Percentiles rank a stretch among this genome's conserved stretches.
phyloP scores from a whole-genome alignment of 2,329 filamentous ascomycete species.

The Botryotinia narcissicola region DNA sequence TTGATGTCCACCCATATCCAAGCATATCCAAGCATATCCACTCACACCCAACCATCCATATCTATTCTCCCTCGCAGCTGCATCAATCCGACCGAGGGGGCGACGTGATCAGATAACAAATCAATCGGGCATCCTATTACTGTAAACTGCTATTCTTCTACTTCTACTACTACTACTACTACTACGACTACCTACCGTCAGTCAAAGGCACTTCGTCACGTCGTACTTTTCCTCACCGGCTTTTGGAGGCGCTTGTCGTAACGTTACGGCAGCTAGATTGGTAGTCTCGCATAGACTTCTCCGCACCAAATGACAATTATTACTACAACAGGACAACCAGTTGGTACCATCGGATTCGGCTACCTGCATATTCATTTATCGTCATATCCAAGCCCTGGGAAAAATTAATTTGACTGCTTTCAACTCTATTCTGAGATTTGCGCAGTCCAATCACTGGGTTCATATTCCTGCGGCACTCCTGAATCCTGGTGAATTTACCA shows the following conservation, averaged over 20 bases:
- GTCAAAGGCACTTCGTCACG: background rate
- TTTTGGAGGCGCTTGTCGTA: constrained; percentile 3
- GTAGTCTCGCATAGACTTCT: constrained; percentile 7
- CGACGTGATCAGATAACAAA: background rate
- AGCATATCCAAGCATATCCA: background rate
- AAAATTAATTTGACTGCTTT: background rate
- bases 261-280: constrained; percentile 13
- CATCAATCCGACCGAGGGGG: background rate
- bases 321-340: constrained; percentile 10
- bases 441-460: constrained; percentile 3
- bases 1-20: background rate
- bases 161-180: background rate
- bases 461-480: constrained; percentile 15
- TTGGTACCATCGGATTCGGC: constrained; percentile 5
- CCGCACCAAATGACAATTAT: constrained; percentile 11
- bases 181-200: background rate
- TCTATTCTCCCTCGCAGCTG: background rate
- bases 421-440: constrained; percentile 17
- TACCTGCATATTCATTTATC: constrained; percentile 25
- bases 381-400: background rate
- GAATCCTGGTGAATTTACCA: constrained; percentile 8
- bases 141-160: background rate
- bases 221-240: background rate
- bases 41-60: background rate
- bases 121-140: background rate